Evolutionary conservation across 108 stramenopile genomes (phyloP).

Genomic region (Cyclotella atomus): DNA sequence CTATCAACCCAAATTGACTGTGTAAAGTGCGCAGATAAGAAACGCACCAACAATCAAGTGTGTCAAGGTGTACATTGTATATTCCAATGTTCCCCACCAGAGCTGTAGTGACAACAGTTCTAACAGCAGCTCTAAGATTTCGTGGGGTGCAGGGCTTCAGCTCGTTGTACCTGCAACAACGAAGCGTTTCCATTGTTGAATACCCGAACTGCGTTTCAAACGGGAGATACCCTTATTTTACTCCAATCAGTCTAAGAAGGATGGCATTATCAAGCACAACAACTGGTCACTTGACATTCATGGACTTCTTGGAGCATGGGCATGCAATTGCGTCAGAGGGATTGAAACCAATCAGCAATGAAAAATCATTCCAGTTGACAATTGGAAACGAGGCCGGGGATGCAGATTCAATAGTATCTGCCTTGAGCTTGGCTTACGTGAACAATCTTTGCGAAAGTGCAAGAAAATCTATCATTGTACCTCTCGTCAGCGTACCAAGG

Average conservation of each 20-base stretch:
- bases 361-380: slow-evolving; percentile 1
- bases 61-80: too few species aligned
- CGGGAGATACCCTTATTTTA: neutral
- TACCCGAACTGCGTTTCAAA: neutral
- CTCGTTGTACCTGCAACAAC: neutral
- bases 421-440: slow-evolving; percentile 66
- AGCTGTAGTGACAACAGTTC: neutral
- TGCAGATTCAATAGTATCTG: slow-evolving; percentile 81
- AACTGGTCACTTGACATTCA: neutral
- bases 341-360: neutral
- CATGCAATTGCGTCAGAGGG: neutral
- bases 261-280: slow-evolving; percentile 8
- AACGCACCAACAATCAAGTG: too few species aligned
- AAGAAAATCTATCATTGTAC: slow-evolving; percentile 4
- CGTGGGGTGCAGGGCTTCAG: neutral
- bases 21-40: too few species aligned
- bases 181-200: neutral
- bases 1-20: too few species aligned
- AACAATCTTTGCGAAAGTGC: neutral
- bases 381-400: slow-evolving; percentile 88
- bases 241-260: neutral
- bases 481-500: slow-evolving; percentile 36
- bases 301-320: slow-evolving; percentile 12
- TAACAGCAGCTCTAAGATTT: neutral
- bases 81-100: too few species aligned